Conservation (phyloP, 768 basidiomycete species). For the Daedaleopsis nitida region DNA sequence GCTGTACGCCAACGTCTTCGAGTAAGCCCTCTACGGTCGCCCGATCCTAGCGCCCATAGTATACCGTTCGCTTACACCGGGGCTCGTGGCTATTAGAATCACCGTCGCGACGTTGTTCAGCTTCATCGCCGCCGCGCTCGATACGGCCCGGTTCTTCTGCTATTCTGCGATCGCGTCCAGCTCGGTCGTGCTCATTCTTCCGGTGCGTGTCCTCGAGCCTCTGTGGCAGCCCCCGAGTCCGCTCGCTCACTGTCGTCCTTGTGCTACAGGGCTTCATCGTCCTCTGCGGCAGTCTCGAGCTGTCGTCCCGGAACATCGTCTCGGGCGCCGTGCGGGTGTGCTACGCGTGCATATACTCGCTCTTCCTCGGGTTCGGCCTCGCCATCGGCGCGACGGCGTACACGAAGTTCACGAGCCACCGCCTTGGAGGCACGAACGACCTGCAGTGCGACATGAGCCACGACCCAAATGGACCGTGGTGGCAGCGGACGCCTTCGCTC, state of each 20-base stretch:
- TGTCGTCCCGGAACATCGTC: constrained; percentile 80
- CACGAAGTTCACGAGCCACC: constrained; percentile 50
- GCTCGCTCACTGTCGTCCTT: neutral
- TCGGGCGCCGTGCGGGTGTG: constrained; percentile 83
- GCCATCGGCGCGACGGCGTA: constrained; percentile 77
- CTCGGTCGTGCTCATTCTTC: constrained; percentile 79
- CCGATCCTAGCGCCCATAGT: too few species aligned
- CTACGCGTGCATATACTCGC: constrained; percentile 76
- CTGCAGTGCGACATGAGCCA: constrained; percentile 63
- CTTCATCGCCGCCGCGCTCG: constrained; percentile 73
- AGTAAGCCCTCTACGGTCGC: constrained; percentile 47
- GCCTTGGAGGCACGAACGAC: constrained; percentile 55
- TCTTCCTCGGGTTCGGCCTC: constrained; percentile 78
- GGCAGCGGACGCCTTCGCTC: constrained; percentile 63
- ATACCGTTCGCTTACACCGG: too few species aligned
- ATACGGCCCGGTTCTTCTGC: constrained; percentile 62
- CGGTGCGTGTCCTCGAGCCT: constrained; percentile 44
- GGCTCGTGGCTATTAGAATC: constrained; percentile 48
- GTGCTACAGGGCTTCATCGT: constrained; percentile 59
- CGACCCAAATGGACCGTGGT: constrained; percentile 65
- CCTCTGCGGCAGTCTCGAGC: constrained; percentile 72
- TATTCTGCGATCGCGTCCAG: constrained; percentile 80
- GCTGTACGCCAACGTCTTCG: constrained; percentile 79
- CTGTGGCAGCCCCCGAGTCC: too few species aligned
- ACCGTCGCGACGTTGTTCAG: constrained; percentile 79